phyloP scores from a whole-genome alignment of 768 basidiomycete genomes.

The Vararia minispora region DNA sequence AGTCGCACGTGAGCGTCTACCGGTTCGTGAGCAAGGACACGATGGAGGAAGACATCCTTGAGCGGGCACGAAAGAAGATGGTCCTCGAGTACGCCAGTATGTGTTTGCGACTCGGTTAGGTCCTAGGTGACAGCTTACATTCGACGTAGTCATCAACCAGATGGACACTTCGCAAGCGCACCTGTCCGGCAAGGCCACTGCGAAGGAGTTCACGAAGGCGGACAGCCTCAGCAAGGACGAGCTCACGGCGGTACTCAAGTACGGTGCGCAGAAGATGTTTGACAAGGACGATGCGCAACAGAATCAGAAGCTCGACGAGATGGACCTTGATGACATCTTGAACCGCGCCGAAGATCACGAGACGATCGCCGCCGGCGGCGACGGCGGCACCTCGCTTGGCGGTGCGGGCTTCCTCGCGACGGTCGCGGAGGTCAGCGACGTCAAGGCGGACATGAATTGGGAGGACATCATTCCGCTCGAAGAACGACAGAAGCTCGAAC shows the following conservation, averaged over 20 bases:
- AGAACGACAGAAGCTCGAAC: constrained; percentile 75
- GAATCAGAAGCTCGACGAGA: constrained; percentile 93
- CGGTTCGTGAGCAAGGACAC: constrained; percentile 98
- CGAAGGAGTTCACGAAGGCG: constrained; percentile 62
- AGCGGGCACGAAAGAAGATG: constrained; percentile 99
- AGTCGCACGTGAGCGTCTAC: constrained; percentile 97
- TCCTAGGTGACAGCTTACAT: too few species aligned
- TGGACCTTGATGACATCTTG: constrained; percentile 98
- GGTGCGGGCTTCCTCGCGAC: constrained; percentile 94
- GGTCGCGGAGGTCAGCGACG: constrained; percentile 92
- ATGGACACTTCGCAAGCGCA: constrained; percentile 99
- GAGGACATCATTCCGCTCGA: constrained; percentile 97
- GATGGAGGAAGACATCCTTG: constrained; percentile 97
- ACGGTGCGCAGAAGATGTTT: constrained; percentile 99
- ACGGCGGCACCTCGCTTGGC: constrained; percentile 89
- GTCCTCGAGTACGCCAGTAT: constrained; percentile 97
- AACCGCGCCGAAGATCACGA: constrained; percentile 96
- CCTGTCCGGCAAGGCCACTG: constrained; percentile 66
- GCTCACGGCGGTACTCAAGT: constrained; percentile 93
- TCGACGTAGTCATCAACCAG: constrained; percentile 84
- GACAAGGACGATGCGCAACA: constrained; percentile 93
- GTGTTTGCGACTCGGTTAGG: too few species aligned
- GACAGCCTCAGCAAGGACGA: constrained; percentile 93
- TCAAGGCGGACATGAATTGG: constrained; percentile 99
- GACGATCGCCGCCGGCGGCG: constrained; percentile 72